Evolutionary conservation across 495 filamentous ascomycete genomes (phyloP).

Genomic region (Astrothelium subdiscretum): DNA sequence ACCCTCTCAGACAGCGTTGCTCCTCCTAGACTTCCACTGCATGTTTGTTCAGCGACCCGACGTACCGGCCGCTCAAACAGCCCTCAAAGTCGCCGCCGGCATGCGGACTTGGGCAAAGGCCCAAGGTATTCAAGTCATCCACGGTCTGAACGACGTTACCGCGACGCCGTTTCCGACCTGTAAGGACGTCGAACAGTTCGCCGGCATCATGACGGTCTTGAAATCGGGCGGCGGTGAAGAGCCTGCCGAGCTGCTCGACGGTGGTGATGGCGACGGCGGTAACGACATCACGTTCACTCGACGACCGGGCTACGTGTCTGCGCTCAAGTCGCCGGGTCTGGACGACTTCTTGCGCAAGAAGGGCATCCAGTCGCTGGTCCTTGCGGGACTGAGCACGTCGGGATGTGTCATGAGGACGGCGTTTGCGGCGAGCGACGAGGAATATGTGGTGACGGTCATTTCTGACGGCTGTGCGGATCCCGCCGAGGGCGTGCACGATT

Average conservation of each 20-base stretch:
- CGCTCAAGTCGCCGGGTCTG: conserved; percentile 22
- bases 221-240: conserved; percentile 17
- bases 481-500: conserved; percentile 20
- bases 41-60: conserved; percentile 14
- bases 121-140: conserved; percentile 24
- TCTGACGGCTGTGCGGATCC: conserved; percentile 23
- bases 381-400: conserved; percentile 23
- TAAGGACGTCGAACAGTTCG: conserved; percentile 15
- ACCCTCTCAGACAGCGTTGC: conserved; percentile 24
- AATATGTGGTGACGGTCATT: conserved; percentile 23
- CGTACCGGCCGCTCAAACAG: conserved; percentile 7
- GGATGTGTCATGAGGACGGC: conserved; percentile 26
- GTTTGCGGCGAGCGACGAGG: conserved; percentile 16
- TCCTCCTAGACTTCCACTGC: conserved; percentile 28
- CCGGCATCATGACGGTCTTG: conserved; percentile 1
- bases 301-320: conserved; percentile 20
- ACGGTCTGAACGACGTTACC: conserved; percentile 21
- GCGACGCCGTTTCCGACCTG: conserved; percentile 18
- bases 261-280: conserved; percentile 6
- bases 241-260: conserved; percentile 11
- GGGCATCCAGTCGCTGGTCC: conserved; percentile 20
- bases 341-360: conserved; percentile 19
- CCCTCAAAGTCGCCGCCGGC: conserved; percentile 14
- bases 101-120: conserved; percentile 23
- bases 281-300: conserved; percentile 21